Evolutionary conservation across 306 rosid genomes (phyloP), one percentile per base, ranked within the genome.

Genomic region (Pyrus pyrifolia): DNA sequence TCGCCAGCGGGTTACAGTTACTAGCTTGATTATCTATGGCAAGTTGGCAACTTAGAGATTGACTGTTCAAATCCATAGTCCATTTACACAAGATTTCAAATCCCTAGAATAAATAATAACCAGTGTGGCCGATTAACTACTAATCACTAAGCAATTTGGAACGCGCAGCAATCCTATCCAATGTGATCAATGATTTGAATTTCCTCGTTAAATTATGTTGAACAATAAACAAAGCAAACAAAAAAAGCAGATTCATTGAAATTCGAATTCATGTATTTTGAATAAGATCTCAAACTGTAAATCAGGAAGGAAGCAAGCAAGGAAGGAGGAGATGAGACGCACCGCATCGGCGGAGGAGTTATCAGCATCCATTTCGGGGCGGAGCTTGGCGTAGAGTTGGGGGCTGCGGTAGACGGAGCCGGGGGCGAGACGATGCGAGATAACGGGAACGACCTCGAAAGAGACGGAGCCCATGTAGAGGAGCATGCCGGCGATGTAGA

Each of bases 381-480:
- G 88, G 72, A 93, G 92, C 81, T 83, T 89, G 60, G 88, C 84
- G 30, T 81, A 89, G 25, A 91, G 87, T 65, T 91, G 85, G 3
- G 98, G 97, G 80, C 96, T 91, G 4, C 97, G 91, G 72, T 93
- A 93, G 1, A 88, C 81, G 46, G 98, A 89, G 67, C 97, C 98
- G 3, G 97, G 86, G 23, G 93, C 93, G 38, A 86, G 83, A 12
- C 86, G 92, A 71, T 90, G 98, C 11, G 75, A 78, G 77, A 93
- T 89, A 17, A 93, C 61, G 2, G 98, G 98, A 71, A 88, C 89
- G 52, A 85, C 88, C 65, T 91, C 90, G 72, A 91, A 89, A 0
- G 98, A 91, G 67, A 86, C 87, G n/a, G 97, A 81, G 10, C 92
- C 93, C 87, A 93, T 87, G 85, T 89, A 93, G 65, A 93, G 90